These are phyloP conservation scores for Sphaerostilbella broomeana DNA, from an alignment of 2,329 filamentous ascomycete genomes.

Conservation along the genomic window DNA sequence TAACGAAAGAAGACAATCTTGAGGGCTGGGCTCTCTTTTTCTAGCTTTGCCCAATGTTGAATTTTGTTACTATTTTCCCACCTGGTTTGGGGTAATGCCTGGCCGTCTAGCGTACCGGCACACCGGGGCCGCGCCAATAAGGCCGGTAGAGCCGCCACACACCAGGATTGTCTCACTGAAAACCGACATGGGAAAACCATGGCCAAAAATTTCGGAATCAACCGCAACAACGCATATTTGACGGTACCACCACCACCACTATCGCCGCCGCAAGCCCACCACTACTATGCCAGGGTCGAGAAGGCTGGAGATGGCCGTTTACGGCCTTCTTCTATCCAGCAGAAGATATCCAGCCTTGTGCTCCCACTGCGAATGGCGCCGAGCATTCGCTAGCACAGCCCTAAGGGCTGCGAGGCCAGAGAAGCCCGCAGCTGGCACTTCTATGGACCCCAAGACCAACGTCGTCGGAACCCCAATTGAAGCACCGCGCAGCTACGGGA, in stretches of 20 bases:
- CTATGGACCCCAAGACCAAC: conserved; percentile 32
- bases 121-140: background rate
- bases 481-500: conserved; percentile 55
- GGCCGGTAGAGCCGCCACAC: background rate
- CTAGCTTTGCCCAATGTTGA: too few relatives aligned
- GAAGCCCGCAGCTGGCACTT: conserved; percentile 31
- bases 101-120: background rate
- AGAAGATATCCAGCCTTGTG: conserved; percentile 34
- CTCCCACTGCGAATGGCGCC: conserved; percentile 45
- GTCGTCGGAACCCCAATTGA: conserved; percentile 44
- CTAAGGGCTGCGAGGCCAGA: conserved; percentile 23
- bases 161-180: too few relatives aligned
- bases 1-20: too few relatives aligned
- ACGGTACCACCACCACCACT: background rate
- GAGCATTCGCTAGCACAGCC: conserved; percentile 41
- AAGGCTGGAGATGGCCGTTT: conserved; percentile 25
- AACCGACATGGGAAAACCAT: background rate
- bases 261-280: too few relatives aligned
- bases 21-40: too few relatives aligned
- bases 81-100: background rate
- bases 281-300: conserved; percentile 22
- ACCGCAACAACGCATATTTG: background rate
- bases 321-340: conserved; percentile 17
- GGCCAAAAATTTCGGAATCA: background rate
- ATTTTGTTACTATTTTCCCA: too few relatives aligned